Conservation (phyloP, 305 asterid genomes). For the Fraxinus ornus region DNA sequence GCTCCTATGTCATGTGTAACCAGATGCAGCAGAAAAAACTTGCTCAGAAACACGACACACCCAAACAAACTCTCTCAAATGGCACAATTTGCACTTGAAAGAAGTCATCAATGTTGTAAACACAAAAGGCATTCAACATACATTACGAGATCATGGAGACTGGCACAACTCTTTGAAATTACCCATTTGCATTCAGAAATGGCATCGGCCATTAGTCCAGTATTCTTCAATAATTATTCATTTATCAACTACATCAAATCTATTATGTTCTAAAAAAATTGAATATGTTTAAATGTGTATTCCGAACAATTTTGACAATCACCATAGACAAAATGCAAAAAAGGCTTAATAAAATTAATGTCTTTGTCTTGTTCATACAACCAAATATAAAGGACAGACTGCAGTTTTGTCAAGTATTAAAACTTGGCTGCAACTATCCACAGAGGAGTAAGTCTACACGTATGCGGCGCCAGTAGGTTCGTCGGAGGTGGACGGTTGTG, state of each 20-base stretch:
- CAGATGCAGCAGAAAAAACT: slow-evolving; percentile 19
- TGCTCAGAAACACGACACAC: not conserved
- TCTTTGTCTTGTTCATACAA: too few relatives aligned
- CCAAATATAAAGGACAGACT: too few relatives aligned
- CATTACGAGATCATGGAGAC: not conserved
- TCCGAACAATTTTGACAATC: too few relatives aligned
- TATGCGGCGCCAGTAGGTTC: too few relatives aligned
- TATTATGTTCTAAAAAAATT: not conserved
- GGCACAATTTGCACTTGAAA: not conserved
- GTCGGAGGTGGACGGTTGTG: too few relatives aligned
- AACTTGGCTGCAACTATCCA: too few relatives aligned
- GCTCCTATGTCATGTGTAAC: slow-evolving; percentile 23
- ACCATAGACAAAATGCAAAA: too few relatives aligned
- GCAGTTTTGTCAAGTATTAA: too few relatives aligned
- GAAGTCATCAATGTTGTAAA: not conserved
- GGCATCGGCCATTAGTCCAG: not conserved
- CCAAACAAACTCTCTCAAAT: not conserved
- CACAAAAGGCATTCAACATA: not conserved
- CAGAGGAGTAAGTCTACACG: too few relatives aligned
- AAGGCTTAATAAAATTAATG: too few relatives aligned
- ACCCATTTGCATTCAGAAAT: not conserved
- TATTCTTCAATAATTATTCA: not conserved
- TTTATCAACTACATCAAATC: not conserved
- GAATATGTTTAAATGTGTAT: not conserved
- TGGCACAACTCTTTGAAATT: not conserved